These are phyloP conservation scores for Sporothrix luriei DNA, from an alignment of 2,329 filamentous ascomycete species.

Conservation along the genomic window DNA sequence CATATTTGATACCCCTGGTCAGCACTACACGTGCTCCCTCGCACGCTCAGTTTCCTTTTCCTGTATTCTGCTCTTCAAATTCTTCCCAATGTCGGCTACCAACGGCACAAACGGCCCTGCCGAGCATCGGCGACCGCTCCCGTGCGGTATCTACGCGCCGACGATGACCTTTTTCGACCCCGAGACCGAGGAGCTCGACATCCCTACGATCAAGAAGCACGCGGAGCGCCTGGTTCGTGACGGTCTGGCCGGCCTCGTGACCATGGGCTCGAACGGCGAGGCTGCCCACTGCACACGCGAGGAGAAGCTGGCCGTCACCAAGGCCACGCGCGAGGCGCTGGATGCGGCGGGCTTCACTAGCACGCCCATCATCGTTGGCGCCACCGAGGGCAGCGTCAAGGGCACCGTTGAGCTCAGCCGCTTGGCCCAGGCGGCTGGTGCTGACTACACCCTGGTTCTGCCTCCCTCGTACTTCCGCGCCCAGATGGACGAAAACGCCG, in stretches of 20 bases:
- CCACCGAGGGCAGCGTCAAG: constrained; percentile 77
- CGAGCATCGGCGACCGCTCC: constrained; percentile 59
- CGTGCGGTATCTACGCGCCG: constrained; percentile 82
- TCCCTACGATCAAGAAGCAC: constrained; percentile 76
- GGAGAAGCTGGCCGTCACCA: constrained; percentile 75
- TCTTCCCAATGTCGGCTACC: constrained; percentile 42
- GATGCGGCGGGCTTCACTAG: constrained; percentile 75
- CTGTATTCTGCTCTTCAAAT: neutral
- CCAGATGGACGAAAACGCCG: constrained; percentile 71
- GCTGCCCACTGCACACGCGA: constrained; percentile 79
- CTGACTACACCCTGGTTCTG: constrained; percentile 77
- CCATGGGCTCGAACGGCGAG: constrained; percentile 90
- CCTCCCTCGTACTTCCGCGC: constrained; percentile 82
- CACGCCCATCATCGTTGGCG: constrained; percentile 80
- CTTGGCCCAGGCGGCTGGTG: constrained; percentile 67
- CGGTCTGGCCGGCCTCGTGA: constrained; percentile 79
- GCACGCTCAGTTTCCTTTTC: neutral
- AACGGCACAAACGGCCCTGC: constrained; percentile 46
- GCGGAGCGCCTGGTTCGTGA: constrained; percentile 74
- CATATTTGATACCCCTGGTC: neutral
- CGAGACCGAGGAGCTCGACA: constrained; percentile 81
- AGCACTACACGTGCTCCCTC: neutral
- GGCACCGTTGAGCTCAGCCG: constrained; percentile 76
- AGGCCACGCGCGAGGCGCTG: constrained; percentile 77
- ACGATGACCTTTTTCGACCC: constrained; percentile 90